These are phyloP conservation scores for Chalciporus pseudorubinellus DNA, from an alignment of 768 basidiomycete genomes.

Conservation along the genomic window DNA sequence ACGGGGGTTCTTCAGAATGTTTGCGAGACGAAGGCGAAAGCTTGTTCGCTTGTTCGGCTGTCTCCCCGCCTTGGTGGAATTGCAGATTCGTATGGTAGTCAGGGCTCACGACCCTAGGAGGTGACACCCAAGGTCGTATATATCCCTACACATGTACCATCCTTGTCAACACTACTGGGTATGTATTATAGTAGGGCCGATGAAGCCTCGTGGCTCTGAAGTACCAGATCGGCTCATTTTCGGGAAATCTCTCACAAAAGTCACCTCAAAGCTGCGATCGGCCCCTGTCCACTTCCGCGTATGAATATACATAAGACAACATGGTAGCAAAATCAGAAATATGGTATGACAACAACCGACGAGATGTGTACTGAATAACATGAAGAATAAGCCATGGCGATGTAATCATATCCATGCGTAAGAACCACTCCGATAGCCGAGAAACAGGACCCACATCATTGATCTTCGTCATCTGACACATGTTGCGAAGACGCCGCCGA, in stretches of 20 bases:
- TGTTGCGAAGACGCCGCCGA: slow-evolving; percentile 8
- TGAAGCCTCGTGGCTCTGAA: not conserved
- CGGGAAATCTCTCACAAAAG: not conserved
- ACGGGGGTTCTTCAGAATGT: not conserved
- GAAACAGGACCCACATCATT: slow-evolving; percentile 1
- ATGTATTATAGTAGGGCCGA: not conserved
- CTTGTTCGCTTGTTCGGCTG: not conserved
- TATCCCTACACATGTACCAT: not conserved
- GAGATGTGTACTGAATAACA: slow-evolving; percentile 16
- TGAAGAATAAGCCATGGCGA: slow-evolving; percentile 27
- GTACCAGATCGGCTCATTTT: no score
- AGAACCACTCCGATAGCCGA: not conserved
- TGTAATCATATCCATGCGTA: slow-evolving; percentile 4
- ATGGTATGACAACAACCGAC: not conserved
- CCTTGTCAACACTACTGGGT: not conserved
- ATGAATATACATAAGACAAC: not conserved
- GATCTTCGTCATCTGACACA: slow-evolving; percentile 16
- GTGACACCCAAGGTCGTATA: not conserved
- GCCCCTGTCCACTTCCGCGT: not conserved
- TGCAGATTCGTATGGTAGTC: not conserved
- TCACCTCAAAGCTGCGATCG: not conserved
- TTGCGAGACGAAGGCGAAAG: not conserved
- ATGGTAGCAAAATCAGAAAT: not conserved
- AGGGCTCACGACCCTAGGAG: not conserved
- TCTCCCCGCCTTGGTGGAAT: no score